Evolutionary conservation across 352 stramenopile genomes (phyloP).

Genomic region (Heterotrichella gracilis): DNA sequence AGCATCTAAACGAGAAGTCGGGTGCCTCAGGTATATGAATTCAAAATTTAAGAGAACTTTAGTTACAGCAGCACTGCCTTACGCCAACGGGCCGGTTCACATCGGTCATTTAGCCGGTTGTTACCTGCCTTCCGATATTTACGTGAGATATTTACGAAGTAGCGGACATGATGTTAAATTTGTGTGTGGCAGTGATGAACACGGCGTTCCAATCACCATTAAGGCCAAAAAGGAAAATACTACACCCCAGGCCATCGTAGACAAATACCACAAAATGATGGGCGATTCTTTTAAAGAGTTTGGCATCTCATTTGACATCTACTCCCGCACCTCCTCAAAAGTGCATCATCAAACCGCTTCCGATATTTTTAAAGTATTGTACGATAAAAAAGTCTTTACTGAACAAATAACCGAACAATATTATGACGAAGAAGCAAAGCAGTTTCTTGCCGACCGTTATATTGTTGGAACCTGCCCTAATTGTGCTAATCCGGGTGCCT

Average conservation of each 20-base stretch:
- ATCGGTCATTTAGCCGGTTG: neutral
- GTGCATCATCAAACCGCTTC: neutral
- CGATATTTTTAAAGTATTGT: conserved; percentile 8
- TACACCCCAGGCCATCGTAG: neutral
- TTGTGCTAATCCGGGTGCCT: conserved; percentile 34
- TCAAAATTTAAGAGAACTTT: conserved; percentile 7
- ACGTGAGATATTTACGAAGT: neutral
- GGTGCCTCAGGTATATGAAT: too few species aligned
- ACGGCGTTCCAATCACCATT: neutral
- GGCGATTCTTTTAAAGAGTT: neutral
- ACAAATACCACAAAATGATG: conserved; percentile 4
- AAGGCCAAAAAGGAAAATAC: neutral
- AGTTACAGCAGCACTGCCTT: neutral
- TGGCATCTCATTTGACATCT: neutral
- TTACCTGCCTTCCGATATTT: neutral
- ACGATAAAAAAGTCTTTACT: neutral
- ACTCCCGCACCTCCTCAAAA: neutral
- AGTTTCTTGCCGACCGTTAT: conserved; percentile 21
- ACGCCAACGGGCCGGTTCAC: neutral
- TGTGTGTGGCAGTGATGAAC: neutral
- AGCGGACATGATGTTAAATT: neutral
- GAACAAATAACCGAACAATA: conserved; percentile 16
- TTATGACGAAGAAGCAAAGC: conserved; percentile 16
- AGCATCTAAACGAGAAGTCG: too few species aligned
- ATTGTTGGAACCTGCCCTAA: conserved; percentile 19